These are phyloP conservation scores for Gymnopilus dilepis DNA, from an alignment of 768 basidiomycete species.

Conservation along the genomic window DNA sequence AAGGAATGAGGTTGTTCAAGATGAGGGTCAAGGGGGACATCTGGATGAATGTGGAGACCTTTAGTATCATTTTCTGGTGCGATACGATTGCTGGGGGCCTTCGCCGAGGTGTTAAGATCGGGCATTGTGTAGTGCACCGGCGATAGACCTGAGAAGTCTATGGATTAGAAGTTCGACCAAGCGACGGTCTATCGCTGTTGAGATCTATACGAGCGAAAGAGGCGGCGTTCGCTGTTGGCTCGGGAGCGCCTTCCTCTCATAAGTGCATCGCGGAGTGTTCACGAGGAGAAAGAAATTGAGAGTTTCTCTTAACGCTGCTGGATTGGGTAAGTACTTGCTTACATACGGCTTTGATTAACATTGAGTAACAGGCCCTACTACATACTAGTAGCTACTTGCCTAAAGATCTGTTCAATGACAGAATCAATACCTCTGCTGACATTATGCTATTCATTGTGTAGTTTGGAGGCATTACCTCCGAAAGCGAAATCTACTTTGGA, in stretches of 20 bases:
- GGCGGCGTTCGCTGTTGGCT: constrained; percentile 18
- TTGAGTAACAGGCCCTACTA: background rate
- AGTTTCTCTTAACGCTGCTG: constrained; percentile 17
- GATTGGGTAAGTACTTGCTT: constrained; percentile 19
- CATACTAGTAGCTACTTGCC: too few relatives aligned
- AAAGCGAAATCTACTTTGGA: constrained; percentile 4
- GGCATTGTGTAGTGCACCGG: constrained; percentile 22
- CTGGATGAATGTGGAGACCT: constrained; percentile 53
- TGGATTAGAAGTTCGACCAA: constrained; percentile 2
- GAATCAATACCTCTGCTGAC: too few relatives aligned
- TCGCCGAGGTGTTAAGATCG: constrained; percentile 20
- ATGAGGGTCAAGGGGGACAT: constrained; percentile 65
- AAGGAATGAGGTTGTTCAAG: constrained; percentile 55
- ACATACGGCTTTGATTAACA: constrained; percentile 16
- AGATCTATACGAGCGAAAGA: constrained; percentile 13
- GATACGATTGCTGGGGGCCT: constrained; percentile 10
- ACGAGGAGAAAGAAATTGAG: constrained; percentile 22
- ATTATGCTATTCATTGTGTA: background rate
- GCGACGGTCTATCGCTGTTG: background rate
- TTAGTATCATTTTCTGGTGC: constrained; percentile 13
- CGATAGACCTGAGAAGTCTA: constrained; percentile 5
- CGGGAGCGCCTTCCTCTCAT: constrained; percentile 44
- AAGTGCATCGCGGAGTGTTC: constrained; percentile 34
- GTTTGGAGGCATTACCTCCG: too few relatives aligned
- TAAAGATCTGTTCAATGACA: too few relatives aligned